Evolutionary conservation across 164 flowering plant genomes (phyloP), one percentile per base, ranked within the genome.

Genomic region (Kingdonia uniflora): DNA sequence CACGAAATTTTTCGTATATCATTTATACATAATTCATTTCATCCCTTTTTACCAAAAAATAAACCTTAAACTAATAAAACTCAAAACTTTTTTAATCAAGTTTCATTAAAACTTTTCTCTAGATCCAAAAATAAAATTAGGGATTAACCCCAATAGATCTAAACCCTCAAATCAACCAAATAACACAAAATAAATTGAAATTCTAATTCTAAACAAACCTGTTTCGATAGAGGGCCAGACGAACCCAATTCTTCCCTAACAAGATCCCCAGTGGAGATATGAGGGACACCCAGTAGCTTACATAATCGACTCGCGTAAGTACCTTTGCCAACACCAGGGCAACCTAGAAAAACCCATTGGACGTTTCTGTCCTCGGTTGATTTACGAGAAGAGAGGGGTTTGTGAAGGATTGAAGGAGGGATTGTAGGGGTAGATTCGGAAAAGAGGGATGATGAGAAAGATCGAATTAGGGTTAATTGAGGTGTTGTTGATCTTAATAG

Each of bases 201-300:
- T 25, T 0, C 1, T 2, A 29, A 50, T 6, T 14, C 49, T 12
- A 10, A 45, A 29, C 54, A 10, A 23, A 54, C 97, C 90, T 86
- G 74, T 26, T 71, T 43, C 14, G 86, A 61, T 49, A 80, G 82
- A 19, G 87, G 87, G 1, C 95, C 87, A 15, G 83, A 67, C 35
- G 87, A 79, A 22, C 72, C 19, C 50, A 91, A 86, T 67, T 87
- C 96, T 2, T 83, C 81, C 5, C 98, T 79, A 44, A 91, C 90
- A 59, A 91, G 96, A 74, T 87, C 96, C 16, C 96, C 98, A 56
- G 96, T 91, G 66, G 98, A 87, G 62, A 91, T 91, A 56, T 91
- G 96, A 42, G 98, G 98, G 26, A 91, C 96, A 20, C 82, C 85
- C 63, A 91, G 87, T 20, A 87, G 77, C 17, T 22, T 63, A 6